These are phyloP conservation scores for Leptomonas pyrrhocoris DNA, from an alignment of 208 protist species.

Conservation along the genomic window DNA sequence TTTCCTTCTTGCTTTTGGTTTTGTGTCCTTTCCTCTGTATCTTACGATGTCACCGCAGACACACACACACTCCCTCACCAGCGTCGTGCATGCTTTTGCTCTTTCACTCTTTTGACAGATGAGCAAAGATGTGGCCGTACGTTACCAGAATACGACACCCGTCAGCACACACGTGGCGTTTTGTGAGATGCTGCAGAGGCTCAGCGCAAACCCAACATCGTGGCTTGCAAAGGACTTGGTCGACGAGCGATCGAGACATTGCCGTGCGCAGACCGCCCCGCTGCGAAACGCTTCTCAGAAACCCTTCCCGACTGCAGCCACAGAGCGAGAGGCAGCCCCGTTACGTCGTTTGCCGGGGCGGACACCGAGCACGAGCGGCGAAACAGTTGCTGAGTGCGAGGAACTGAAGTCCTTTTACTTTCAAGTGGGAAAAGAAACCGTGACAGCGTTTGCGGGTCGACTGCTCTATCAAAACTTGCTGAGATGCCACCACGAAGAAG, in stretches of 20 bases:
- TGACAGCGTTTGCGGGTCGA: slow-evolving; percentile 14
- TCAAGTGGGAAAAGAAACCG: slow-evolving; percentile 36
- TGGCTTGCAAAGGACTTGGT: background rate
- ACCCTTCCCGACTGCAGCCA: background rate
- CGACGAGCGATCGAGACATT: background rate
- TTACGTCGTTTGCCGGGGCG: background rate
- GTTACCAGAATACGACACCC: background rate
- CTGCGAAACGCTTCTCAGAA: background rate
- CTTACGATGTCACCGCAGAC: too few species aligned
- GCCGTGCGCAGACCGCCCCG: background rate
- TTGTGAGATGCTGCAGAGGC: slow-evolving; percentile 11
- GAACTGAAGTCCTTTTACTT: slow-evolving; percentile 5
- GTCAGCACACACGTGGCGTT: slow-evolving; percentile 22
- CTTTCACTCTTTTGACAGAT: background rate
- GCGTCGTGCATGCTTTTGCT: too few species aligned
- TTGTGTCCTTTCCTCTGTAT: too few species aligned
- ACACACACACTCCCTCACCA: too few species aligned
- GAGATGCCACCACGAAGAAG: background rate
- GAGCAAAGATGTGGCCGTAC: too few species aligned
- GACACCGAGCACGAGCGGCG: background rate
- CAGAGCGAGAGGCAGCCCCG: background rate
- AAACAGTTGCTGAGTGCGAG: background rate
- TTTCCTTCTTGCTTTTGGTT: too few species aligned
- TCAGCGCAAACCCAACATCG: background rate
- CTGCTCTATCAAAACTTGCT: slow-evolving; percentile 16